phyloP scores from a whole-genome alignment of 495 filamentous ascomycete genomes.

The Xylaria scruposa region DNA sequence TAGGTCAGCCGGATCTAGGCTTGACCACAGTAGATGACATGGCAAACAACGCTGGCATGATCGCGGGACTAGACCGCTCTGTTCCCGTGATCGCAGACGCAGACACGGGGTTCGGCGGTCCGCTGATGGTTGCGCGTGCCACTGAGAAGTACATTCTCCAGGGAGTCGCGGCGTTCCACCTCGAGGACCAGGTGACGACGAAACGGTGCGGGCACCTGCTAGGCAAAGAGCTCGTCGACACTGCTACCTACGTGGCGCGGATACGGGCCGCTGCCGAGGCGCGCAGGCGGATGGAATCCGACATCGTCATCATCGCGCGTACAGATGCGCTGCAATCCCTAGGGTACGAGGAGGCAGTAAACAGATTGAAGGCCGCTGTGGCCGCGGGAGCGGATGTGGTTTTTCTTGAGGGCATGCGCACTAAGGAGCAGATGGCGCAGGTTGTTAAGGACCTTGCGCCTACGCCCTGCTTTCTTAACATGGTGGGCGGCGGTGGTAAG shows the following conservation, averaged over 20 bases:
- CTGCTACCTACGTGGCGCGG: constrained; percentile 59
- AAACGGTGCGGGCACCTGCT: constrained; percentile 71
- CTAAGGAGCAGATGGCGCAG: constrained; percentile 58
- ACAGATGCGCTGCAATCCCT: constrained; percentile 69
- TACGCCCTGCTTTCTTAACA: constrained; percentile 66
- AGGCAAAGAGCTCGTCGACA: constrained; percentile 66
- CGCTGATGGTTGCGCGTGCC: constrained; percentile 67
- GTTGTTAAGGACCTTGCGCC: constrained; percentile 58
- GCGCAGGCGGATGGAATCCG: constrained; percentile 50
- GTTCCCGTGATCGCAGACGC: constrained; percentile 72
- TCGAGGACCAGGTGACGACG: constrained; percentile 72
- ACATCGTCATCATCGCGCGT: constrained; percentile 73
- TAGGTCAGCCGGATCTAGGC: constrained; percentile 73
- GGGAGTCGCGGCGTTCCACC: constrained; percentile 73
- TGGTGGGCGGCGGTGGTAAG: constrained; percentile 62
- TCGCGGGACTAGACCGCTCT: constrained; percentile 65
- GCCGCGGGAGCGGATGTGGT: constrained; percentile 68
- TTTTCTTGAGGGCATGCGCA: constrained; percentile 69
- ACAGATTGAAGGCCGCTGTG: constrained; percentile 61
- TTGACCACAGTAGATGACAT: constrained; percentile 69
- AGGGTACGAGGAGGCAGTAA: constrained; percentile 68
- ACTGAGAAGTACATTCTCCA: constrained; percentile 67
- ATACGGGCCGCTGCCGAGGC: constrained; percentile 54
- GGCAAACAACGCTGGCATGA: constrained; percentile 68
- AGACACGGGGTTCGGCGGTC: constrained; percentile 70